Conservation (phyloP, 257 asterid species). For the Solanum rostratum region DNA sequence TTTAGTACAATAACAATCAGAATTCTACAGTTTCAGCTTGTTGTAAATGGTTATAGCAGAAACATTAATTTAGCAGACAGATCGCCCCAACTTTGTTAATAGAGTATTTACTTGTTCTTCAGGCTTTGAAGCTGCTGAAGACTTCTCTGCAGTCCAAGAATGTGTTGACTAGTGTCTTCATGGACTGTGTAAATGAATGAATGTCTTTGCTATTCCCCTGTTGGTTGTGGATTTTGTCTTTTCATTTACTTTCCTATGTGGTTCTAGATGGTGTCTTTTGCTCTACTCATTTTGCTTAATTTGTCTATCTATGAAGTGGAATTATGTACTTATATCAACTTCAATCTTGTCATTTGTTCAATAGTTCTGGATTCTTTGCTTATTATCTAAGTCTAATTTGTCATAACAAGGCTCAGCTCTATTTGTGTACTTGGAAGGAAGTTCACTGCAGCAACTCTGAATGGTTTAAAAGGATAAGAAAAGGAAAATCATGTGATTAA, state of each 20-base stretch:
- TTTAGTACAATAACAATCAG: too few species aligned
- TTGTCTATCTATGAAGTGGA: neutral
- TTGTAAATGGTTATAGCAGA: too few species aligned
- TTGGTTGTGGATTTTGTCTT: neutral
- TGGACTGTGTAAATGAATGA: neutral
- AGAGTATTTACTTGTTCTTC: neutral
- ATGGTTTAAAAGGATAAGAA: too few species aligned
- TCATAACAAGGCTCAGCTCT: too few species aligned
- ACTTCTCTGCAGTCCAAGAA: neutral
- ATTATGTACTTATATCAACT: too few species aligned
- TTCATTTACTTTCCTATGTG: neutral
- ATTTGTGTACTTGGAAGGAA: too few species aligned
- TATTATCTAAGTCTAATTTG: neutral
- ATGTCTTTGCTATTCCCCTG: neutral
- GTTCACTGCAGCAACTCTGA: too few species aligned
- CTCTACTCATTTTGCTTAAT: neutral
- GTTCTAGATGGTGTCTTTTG: neutral
- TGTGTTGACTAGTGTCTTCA: conserved; percentile 5
- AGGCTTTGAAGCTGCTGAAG: conserved; percentile 4
- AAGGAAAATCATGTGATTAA: too few species aligned
- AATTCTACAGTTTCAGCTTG: too few species aligned
- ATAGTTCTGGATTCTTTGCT: neutral
- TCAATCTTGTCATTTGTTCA: neutral
- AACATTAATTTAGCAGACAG: too few species aligned
- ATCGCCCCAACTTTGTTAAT: too few species aligned